phyloP scores from a whole-genome alignment of 148 eudicot genomes.

The Rheum nobile region DNA sequence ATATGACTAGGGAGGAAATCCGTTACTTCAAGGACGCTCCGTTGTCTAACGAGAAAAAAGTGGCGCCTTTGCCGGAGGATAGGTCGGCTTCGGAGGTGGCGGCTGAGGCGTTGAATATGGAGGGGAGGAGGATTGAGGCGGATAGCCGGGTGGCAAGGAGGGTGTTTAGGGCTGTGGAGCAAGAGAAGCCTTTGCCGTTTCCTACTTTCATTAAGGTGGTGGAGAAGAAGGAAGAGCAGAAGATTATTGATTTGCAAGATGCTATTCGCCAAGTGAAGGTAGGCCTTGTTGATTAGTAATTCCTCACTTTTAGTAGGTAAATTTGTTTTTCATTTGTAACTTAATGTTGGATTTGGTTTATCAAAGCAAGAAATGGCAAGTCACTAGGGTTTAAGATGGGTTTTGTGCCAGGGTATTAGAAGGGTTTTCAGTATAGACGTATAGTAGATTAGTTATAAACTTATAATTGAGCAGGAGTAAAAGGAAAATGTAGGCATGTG shows the following conservation, averaged over 20 bases:
- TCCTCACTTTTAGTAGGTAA: background rate
- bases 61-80: constrained; percentile 84
- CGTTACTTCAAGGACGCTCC: constrained; percentile 54
- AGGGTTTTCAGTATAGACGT: background rate
- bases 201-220: constrained; percentile 60
- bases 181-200: constrained; percentile 42
- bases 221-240: constrained; percentile 29
- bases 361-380: background rate
- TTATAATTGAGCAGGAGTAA: background rate
- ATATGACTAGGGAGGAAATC: constrained; percentile 52
- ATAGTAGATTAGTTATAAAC: background rate
- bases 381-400: background rate
- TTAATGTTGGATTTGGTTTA: background rate
- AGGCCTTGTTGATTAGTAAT: background rate
- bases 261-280: constrained; percentile 81
- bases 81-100: constrained; percentile 4
- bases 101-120: constrained; percentile 24
- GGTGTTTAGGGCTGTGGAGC: constrained; percentile 23
- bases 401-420: background rate
- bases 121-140: constrained; percentile 32
- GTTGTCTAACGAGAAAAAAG: constrained; percentile 35
- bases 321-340: background rate
- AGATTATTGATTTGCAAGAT: constrained; percentile 66
- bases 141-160: constrained; percentile 20
- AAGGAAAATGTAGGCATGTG: background rate